Base-by-base conservation (phyloP, 257 asterid genomes). In the Ligustrum vulgare region DNA sequence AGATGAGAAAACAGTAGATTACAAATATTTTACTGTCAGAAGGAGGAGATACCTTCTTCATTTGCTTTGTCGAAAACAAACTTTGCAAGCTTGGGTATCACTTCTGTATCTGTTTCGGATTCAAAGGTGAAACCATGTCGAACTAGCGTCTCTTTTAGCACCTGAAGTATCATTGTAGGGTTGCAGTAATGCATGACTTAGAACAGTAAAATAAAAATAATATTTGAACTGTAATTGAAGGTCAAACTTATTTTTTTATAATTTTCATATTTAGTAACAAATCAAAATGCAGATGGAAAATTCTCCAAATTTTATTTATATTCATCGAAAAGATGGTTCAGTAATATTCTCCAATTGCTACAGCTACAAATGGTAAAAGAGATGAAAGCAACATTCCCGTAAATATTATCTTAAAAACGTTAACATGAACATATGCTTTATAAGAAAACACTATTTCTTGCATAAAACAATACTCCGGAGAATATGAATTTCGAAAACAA, bases 81-180 rank as follows among this genome's bases (percentile, higher is more conserved):
- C 80, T 95, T 95, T 75, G 98, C 98, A 73, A 95, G 99, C 94
- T 95, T 95, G n/a, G 99, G 98, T 81, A 95, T 95, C 76, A 95
- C 99, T 87, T 95, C 98, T 3, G 99, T 95, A 78, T 95, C 99
- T 63, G 99, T 94, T 45, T 94, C 99, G 47, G 99, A 94, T 77
- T 88, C 94, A 82, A 94, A 94, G 71, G 86, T 88, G 80, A 95
- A 95, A 73, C 96, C 98, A 89, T 92, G 99, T 36, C 96, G 94
- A 74, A 93, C 85, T 73, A 95, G 90, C 43, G 97, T 86, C 90
- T 91, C 90, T 84, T 95, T 95, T 77, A 95, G 77, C 68, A 89
- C 99, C 99, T 95, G 83, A 71, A 78, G 74, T 51, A 63, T 22
- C 75, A 82, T 8, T 65, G 54, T 45, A 75, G 80, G 20, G 60